Conservation (phyloP, 371 early-diverging fungal species). For the Haplosporangium sp. region DNA sequence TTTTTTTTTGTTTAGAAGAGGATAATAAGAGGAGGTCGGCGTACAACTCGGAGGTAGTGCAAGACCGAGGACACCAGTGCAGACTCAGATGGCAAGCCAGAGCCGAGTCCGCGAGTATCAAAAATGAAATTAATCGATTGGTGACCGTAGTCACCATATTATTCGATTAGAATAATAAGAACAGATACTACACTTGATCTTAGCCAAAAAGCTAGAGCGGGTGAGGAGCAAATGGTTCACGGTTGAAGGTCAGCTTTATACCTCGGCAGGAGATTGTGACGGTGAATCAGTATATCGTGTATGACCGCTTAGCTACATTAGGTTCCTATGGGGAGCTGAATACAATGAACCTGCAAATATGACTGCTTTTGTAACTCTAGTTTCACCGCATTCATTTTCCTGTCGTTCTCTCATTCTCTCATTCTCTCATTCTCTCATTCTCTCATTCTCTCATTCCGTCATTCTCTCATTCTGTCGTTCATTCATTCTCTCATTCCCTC, state of each 20-base stretch:
- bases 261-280: background rate
- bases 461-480: no score
- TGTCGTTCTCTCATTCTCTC: background rate
- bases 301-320: background rate
- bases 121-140: slow-evolving; percentile 56
- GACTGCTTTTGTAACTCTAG: background rate
- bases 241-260: slow-evolving; percentile 33
- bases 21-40: slow-evolving; percentile 22
- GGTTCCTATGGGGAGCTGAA: background rate
- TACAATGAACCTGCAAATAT: no score
- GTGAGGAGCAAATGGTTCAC: slow-evolving; percentile 30
- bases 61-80: slow-evolving; percentile 42
- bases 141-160: slow-evolving; percentile 42
- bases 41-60: slow-evolving; percentile 42
- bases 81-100: slow-evolving; percentile 48
- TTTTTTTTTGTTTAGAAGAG: background rate
- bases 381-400: no score
- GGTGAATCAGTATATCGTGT: background rate
- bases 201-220: slow-evolving; percentile 56
- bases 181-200: slow-evolving; percentile 59
- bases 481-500: background rate
- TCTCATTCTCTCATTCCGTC: background rate
- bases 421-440: background rate
- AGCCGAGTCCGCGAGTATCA: slow-evolving; percentile 35
- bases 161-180: slow-evolving; percentile 59